Evolutionary conservation across 2,329 filamentous ascomycete species (phyloP).

Genomic region (Sclerotinia subarctica): DNA sequence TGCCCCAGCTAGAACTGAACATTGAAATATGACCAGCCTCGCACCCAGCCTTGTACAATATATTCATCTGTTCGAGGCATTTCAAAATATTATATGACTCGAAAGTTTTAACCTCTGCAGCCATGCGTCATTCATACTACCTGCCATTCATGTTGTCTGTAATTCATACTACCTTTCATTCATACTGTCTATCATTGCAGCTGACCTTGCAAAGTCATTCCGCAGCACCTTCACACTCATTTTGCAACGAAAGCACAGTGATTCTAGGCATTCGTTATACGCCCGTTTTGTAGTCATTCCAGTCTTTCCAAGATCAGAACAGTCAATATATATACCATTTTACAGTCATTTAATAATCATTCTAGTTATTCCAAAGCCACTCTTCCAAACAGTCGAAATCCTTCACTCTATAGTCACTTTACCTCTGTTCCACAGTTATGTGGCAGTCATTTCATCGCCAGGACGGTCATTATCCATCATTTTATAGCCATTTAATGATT

Average conservation of each 20-base stretch:
- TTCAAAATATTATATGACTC: not conserved
- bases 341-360: too few species aligned
- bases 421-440: not conserved
- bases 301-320: not conserved
- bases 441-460: not conserved
- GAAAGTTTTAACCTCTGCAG: not conserved
- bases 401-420: not conserved
- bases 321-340: not conserved
- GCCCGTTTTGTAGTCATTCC: not conserved
- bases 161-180: not conserved
- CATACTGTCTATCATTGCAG: not conserved
- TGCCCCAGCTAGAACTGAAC: fast-evolving
- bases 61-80: not conserved
- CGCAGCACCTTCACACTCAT: too few species aligned
- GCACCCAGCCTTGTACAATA: not conserved
- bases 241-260: not conserved
- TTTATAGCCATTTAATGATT: not conserved
- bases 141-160: not conserved
- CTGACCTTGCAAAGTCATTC: too few species aligned
- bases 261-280: not conserved
- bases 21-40: not conserved
- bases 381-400: not conserved
- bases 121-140: too few species aligned
- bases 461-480: not conserved
- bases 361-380: not conserved